A percentile compares a stretch with the other conserved stretches of the same genome.
Conservation (phyloP, 208 protist species). For the Crithidia thermophila region DNA sequence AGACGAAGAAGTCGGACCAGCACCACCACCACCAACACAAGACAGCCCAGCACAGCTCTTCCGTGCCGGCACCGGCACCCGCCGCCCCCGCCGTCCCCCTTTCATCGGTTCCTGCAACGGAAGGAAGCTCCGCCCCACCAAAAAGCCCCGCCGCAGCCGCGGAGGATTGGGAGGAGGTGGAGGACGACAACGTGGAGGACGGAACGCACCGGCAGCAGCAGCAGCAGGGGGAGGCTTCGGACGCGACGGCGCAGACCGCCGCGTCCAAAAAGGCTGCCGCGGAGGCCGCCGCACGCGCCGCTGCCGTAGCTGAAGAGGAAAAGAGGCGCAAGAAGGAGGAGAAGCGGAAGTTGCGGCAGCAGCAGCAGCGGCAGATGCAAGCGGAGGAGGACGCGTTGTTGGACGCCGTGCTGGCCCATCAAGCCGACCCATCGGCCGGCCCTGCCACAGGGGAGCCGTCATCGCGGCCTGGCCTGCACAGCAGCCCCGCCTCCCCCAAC, state of each 20-base stretch:
- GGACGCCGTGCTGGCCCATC: slow-evolving; percentile 49
- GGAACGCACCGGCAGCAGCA: background rate
- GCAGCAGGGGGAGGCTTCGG: background rate
- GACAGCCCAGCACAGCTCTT: too few species aligned
- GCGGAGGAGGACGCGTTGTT: slow-evolving; percentile 79
- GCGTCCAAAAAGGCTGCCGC: background rate
- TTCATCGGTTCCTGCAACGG: background rate
- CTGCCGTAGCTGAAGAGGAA: slow-evolving; percentile 20
- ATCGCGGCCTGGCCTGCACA: too few species aligned
- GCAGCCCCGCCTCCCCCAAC: slow-evolving; percentile 5
- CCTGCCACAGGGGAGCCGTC: too few species aligned
- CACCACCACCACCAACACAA: background rate
- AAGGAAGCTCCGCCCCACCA: background rate
- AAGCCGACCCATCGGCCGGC: slow-evolving; percentile 5
- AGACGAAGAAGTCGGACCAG: background rate
- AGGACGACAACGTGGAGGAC: slow-evolving; percentile 14
- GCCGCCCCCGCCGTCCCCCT: too few species aligned
- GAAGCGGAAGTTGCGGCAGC: slow-evolving; percentile 37
- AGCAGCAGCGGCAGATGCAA: slow-evolving; percentile 44
- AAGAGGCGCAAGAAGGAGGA: slow-evolving; percentile 39
- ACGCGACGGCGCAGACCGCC: background rate
- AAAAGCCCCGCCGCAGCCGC: background rate
- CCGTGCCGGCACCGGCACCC: too few species aligned
- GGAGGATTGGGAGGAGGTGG: slow-evolving; percentile 32
- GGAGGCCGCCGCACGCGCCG: background rate